A percentile compares a stretch with the other conserved stretches of the same genome.
Conservation (phyloP, 2,329 filamentous ascomycete genomes). For the Epichloe sibirici region DNA sequence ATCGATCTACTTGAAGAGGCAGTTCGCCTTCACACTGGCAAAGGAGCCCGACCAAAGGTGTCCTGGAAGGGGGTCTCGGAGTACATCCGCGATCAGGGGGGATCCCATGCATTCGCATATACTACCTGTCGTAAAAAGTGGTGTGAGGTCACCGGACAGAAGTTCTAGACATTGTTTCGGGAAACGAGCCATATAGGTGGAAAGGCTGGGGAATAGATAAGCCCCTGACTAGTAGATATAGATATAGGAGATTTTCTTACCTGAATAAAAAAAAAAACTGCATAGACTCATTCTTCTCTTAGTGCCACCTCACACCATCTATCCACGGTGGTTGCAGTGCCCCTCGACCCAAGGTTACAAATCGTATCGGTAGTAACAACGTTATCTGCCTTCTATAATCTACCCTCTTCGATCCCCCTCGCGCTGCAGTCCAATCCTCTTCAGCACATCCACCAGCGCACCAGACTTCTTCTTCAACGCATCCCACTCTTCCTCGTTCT, state of each 20-base stretch:
- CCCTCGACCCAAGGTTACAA: too few species aligned
- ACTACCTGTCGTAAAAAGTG: slow-evolving; percentile 46
- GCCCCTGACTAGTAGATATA: too few species aligned
- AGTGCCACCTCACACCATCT: background rate
- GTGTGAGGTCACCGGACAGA: background rate
- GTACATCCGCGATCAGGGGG: slow-evolving; percentile 38
- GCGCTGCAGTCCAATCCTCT: slow-evolving; percentile 20
- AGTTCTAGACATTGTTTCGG: slow-evolving; percentile 30
- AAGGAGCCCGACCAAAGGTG: slow-evolving; percentile 34
- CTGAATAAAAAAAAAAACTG: too few species aligned
- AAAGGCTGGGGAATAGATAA: too few species aligned
- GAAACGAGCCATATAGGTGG: too few species aligned
- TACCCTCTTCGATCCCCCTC: background rate
- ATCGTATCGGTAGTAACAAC: too few species aligned
- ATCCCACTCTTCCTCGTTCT: slow-evolving; percentile 45
- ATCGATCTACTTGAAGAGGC: slow-evolving; percentile 32
- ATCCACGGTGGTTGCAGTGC: too few species aligned
- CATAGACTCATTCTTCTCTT: too few species aligned
- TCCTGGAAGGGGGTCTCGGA: slow-evolving; percentile 46
- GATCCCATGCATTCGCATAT: slow-evolving; percentile 46
- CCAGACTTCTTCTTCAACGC: slow-evolving; percentile 28
- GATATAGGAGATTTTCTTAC: too few species aligned
- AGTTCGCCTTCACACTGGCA: slow-evolving; percentile 14
- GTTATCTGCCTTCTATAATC: background rate
- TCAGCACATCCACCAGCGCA: slow-evolving; percentile 8